phyloP scores from a whole-genome alignment of 202 grass and related monocot species.

The Setaria viridis region DNA sequence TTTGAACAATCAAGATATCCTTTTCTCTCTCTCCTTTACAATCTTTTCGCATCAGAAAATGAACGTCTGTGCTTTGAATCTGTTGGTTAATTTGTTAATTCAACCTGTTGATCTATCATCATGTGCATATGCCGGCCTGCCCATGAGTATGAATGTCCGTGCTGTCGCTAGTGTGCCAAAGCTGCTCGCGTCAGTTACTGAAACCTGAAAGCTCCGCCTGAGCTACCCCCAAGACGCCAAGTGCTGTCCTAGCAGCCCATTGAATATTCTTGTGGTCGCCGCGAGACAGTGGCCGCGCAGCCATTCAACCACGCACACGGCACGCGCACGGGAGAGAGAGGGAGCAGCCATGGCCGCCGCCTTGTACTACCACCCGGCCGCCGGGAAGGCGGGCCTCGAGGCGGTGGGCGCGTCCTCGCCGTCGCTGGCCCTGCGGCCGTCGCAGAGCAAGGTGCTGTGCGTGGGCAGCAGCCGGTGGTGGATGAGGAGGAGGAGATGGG shows the following conservation, averaged over 20 bases:
- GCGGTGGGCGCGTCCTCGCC: constrained; percentile 10
- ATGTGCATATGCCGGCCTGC: too few relatives aligned
- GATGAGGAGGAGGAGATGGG: constrained; percentile 49
- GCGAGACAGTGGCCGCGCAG: constrained; percentile 15
- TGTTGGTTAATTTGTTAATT: background rate
- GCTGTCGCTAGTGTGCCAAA: background rate
- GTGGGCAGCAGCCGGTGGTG: constrained; percentile 48
- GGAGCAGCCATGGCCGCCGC: constrained; percentile 43
- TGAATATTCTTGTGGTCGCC: constrained; percentile 41
- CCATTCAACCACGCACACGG: constrained; percentile 26
- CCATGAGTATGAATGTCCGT: too few relatives aligned
- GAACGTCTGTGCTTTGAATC: background rate
- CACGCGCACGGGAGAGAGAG: background rate
- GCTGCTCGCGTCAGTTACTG: background rate
- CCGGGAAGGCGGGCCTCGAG: constrained; percentile 10
- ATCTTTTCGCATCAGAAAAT: background rate
- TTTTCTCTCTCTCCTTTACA: background rate
- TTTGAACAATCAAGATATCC: background rate
- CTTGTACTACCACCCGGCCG: constrained; percentile 44
- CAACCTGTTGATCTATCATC: background rate
- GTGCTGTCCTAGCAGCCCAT: background rate
- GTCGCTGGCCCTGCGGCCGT: constrained; percentile 37
- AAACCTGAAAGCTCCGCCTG: constrained; percentile 40
- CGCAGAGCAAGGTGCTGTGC: constrained; percentile 41
- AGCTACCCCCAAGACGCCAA: background rate